Conservation (phyloP, 2,329 filamentous ascomycete genomes). For the Raffaelea ambrosiae region DNA sequence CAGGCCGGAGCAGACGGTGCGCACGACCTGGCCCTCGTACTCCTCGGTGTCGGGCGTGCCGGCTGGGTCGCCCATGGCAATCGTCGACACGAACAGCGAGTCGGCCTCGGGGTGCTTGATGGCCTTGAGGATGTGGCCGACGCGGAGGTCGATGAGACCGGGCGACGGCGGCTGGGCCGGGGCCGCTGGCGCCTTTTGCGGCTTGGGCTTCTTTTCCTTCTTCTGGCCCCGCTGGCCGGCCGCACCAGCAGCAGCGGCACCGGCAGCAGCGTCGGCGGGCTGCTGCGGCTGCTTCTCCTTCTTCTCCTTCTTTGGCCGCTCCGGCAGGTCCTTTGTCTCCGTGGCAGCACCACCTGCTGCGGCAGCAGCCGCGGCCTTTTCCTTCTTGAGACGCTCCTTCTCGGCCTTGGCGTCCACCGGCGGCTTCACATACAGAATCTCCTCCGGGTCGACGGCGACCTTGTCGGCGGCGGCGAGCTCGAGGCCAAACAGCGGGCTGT, state of each 20-base stretch:
- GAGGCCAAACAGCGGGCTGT: constrained; percentile 66
- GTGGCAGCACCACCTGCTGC: constrained; percentile 30
- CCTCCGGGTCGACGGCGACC: constrained; percentile 67
- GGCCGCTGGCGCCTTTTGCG: constrained; percentile 55
- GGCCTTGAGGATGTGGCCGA: constrained; percentile 95
- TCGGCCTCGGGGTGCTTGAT: constrained; percentile 95
- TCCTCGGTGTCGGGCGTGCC: constrained; percentile 84
- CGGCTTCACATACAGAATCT: constrained; percentile 80
- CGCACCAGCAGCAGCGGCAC: constrained; percentile 21
- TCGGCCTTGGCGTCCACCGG: constrained; percentile 86
- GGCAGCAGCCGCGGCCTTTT: constrained; percentile 66
- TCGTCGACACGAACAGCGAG: constrained; percentile 89
- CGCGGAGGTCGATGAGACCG: constrained; percentile 82
- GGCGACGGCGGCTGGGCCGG: constrained; percentile 77
- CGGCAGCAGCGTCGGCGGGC: constrained; percentile 36
- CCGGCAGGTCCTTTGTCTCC: constrained; percentile 41
- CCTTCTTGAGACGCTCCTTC: constrained; percentile 95
- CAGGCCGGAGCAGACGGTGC: constrained; percentile 93
- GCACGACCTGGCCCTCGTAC: constrained; percentile 82
- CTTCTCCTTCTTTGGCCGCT: constrained; percentile 53
- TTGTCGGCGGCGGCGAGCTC: constrained; percentile 65
- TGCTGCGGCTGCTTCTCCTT: constrained; percentile 40
- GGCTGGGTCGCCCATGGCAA: constrained; percentile 82
- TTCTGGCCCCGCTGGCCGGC: constrained; percentile 67
- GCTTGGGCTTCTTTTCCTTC: constrained; percentile 83